Conservation (phyloP, 768 basidiomycete species). For the Leccinum truebloodii region DNA sequence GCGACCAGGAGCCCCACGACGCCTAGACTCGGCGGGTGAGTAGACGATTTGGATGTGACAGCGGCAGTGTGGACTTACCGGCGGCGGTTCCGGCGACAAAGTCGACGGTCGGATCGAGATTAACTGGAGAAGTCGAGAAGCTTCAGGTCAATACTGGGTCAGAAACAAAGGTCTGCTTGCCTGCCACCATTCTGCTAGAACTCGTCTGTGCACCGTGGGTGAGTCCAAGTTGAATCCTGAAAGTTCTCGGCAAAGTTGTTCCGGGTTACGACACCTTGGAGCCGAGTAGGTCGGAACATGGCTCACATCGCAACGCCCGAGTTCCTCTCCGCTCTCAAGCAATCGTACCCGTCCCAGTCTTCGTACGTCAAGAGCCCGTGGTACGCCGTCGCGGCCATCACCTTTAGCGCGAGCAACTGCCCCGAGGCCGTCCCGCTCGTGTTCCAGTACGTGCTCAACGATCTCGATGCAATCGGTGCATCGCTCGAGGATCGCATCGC, state of each 20-base stretch:
- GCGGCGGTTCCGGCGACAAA: conserved; percentile 79
- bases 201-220: not conserved
- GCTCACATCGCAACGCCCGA: conserved; percentile 38
- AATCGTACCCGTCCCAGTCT: conserved; percentile 41
- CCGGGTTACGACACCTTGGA: not conserved
- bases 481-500: conserved; percentile 37
- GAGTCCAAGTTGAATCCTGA: not conserved
- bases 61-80: conserved; percentile 30
- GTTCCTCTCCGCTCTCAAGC: conserved; percentile 46
- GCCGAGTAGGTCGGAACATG: conserved; percentile 8
- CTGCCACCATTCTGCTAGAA: conserved; percentile 22
- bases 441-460: conserved; percentile 49
- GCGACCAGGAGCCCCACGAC: conserved; percentile 68
- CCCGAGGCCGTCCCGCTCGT: conserved; percentile 59
- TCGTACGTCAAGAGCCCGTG: conserved; percentile 47
- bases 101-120: conserved; percentile 66
- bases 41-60: too few species aligned
- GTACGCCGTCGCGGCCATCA: conserved; percentile 58
- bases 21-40: conserved; percentile 35
- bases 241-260: not conserved
- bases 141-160: not conserved
- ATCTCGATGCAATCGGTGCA: conserved; percentile 38
- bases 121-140: conserved; percentile 11
- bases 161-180: conserved; percentile 1
- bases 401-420: conserved; percentile 58